Percentiles rank a stretch among this genome's conserved stretches.
Conservation (phyloP, 2,329 filamentous ascomycete genomes). For the Scedosporium apiospermum region DNA sequence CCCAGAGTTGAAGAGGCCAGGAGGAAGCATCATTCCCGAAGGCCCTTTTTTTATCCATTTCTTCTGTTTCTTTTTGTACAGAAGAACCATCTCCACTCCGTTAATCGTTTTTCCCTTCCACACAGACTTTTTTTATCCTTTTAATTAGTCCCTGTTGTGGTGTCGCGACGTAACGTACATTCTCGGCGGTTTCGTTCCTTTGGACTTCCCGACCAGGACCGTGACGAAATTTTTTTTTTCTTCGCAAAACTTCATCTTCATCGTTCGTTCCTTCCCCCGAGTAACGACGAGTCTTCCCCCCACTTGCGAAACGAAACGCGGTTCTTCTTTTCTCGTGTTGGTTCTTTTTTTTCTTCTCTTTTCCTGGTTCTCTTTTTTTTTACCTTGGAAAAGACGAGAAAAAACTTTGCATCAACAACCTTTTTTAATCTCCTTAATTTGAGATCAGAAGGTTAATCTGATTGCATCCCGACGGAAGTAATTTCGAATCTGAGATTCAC, state of each 20-base stretch:
- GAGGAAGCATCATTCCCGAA: slow-evolving; percentile 10
- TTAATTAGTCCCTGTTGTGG: slow-evolving; percentile 4
- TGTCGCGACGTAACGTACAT: slow-evolving; percentile 1
- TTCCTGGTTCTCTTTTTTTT: not conserved
- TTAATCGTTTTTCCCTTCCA: slow-evolving; percentile 8
- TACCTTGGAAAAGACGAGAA: not conserved
- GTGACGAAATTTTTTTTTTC: slow-evolving; percentile 6
- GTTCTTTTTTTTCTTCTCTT: not conserved
- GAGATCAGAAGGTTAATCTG: not conserved
- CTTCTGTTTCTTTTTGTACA: slow-evolving; percentile 13
- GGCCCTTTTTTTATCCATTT: slow-evolving; percentile 12
- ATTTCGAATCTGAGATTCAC: not conserved
- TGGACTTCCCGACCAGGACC: slow-evolving; percentile 6
- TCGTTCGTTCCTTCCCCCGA: slow-evolving; percentile 3
- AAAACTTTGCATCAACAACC: not conserved
- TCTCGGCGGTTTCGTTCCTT: slow-evolving; percentile 6
- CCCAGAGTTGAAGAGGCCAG: slow-evolving; percentile 6
- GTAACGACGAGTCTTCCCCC: slow-evolving; percentile 3
- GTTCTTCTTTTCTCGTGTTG: not conserved
- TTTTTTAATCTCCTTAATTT: not conserved
- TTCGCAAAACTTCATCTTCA: slow-evolving; percentile 4
- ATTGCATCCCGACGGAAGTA: not conserved
- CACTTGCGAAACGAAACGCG: not conserved
- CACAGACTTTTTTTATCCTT: slow-evolving; percentile 2
- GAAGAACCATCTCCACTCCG: slow-evolving; percentile 14